Conservation (phyloP, 2,329 filamentous ascomycete genomes). For the Paracoccidioides lutzii region DNA sequence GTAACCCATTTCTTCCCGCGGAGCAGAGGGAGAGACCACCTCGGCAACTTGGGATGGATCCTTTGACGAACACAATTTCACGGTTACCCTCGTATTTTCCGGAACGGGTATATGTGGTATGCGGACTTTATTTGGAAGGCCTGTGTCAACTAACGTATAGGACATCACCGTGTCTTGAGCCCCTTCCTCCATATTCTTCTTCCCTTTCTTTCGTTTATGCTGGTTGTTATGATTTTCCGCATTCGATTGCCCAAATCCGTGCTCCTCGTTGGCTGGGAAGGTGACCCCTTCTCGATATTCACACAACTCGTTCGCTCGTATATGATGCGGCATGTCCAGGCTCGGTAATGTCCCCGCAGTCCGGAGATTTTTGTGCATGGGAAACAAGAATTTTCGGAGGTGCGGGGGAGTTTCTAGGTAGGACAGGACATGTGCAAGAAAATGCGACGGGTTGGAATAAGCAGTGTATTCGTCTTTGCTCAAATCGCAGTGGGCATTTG, state of each 20-base stretch:
- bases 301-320: constrained; percentile 63
- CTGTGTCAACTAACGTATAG: constrained; percentile 37
- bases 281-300: constrained; percentile 69
- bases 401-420: constrained; percentile 79
- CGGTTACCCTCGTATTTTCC: constrained; percentile 58
- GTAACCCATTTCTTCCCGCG: constrained; percentile 63
- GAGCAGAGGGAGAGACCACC: constrained; percentile 54
- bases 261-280: constrained; percentile 33
- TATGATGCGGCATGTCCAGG: constrained; percentile 75
- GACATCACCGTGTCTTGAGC: constrained; percentile 18
- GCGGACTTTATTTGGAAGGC: constrained; percentile 35
- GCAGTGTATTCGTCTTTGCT: constrained; percentile 46
- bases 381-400: constrained; percentile 62
- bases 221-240: not conserved
- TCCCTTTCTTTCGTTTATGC: constrained; percentile 1
- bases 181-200: constrained; percentile 19
- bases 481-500: constrained; percentile 24
- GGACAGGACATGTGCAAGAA: constrained; percentile 62
- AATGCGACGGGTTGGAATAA: constrained; percentile 63
- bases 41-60: constrained; percentile 35
- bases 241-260: not conserved
- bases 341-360: constrained; percentile 61
- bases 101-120: constrained; percentile 49
- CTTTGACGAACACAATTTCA: constrained; percentile 44
- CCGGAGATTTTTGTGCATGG: constrained; percentile 63